phyloP scores from a whole-genome alignment of 2,329 filamentous ascomycete species.

The Neofusicoccum laricinum region DNA sequence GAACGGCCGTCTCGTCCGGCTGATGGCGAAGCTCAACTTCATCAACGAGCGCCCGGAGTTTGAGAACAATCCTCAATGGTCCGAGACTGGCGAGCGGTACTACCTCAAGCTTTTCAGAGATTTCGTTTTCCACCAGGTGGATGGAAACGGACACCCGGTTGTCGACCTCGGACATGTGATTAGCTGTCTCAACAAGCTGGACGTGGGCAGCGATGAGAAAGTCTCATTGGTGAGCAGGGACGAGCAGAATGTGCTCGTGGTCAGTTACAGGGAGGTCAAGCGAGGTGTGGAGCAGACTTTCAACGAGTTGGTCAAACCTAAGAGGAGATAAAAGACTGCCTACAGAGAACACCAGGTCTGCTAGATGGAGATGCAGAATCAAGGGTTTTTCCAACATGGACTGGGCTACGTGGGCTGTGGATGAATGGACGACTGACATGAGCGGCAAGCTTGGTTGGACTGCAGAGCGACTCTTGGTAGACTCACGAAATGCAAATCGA shows the following conservation, averaged over 20 bases:
- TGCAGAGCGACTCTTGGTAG: constrained; percentile 4
- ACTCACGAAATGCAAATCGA: constrained; percentile 5
- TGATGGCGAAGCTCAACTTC: constrained; percentile 78
- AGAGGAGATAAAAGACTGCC: constrained; percentile 10
- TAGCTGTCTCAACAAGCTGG: constrained; percentile 83
- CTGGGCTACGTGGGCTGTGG: background rate
- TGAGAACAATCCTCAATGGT: constrained; percentile 73
- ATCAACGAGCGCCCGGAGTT: constrained; percentile 89
- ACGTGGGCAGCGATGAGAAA: constrained; percentile 83
- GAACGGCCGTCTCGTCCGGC: constrained; percentile 78
- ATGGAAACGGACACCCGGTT: constrained; percentile 76
- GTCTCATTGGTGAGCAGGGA: constrained; percentile 84
- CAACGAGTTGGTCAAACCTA: constrained; percentile 51
- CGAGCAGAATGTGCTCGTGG: constrained; percentile 82
- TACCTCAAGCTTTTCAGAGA: constrained; percentile 93
- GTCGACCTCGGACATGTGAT: constrained; percentile 87
- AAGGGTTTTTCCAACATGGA: background rate
- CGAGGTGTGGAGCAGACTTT: constrained; percentile 60
- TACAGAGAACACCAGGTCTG: background rate
- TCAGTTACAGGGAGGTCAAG: constrained; percentile 87
- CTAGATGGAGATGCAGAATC: background rate
- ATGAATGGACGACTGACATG: constrained; percentile 6
- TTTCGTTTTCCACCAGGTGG: constrained; percentile 95
- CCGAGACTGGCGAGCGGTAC: constrained; percentile 88
- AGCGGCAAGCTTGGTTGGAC: constrained; percentile 1